Evolutionary conservation across 2,329 filamentous ascomycete genomes (phyloP).

Genomic region (Neodidymelliopsis sp.): DNA sequence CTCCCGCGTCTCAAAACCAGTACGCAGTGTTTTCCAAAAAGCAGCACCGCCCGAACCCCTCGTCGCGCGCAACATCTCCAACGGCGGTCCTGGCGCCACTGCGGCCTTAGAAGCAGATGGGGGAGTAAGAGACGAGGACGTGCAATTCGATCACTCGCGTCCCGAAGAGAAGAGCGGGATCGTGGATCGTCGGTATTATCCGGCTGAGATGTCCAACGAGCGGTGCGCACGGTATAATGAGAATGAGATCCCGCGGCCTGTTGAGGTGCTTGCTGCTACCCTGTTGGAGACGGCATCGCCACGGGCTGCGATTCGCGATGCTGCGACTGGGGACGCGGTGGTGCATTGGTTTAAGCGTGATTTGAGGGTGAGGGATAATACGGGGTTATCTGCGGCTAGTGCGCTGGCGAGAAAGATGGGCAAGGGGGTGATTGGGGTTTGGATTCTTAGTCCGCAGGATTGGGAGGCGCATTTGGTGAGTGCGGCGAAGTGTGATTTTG

Average conservation of each 20-base stretch:
- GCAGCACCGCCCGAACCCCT: conserved; percentile 7
- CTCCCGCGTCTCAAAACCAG: conserved; percentile 42
- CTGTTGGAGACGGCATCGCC: conserved; percentile 66
- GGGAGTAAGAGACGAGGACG: too few relatives aligned
- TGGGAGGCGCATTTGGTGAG: conserved; percentile 80
- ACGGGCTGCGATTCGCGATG: conserved; percentile 57
- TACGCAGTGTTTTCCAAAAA: conserved; percentile 35
- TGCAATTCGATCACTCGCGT: conserved; percentile 47
- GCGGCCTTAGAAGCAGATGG: conserved; percentile 19
- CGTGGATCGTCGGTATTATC: conserved; percentile 73
- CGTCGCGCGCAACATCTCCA: conserved; percentile 24
- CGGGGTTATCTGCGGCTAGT: conserved; percentile 70
- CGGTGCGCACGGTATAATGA: conserved; percentile 77
- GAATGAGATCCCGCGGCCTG: conserved; percentile 74
- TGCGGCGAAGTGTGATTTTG: conserved; percentile 79
- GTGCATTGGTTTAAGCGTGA: conserved; percentile 94
- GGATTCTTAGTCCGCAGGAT: conserved; percentile 83
- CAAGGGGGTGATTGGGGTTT: conserved; percentile 77
- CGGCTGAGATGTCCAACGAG: conserved; percentile 82
- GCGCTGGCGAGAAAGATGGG: conserved; percentile 70
- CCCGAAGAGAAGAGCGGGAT: conserved; percentile 50
- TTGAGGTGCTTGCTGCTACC: conserved; percentile 70
- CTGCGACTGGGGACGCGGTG: conserved; percentile 63
- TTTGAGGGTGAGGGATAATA: conserved; percentile 77
- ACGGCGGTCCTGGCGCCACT: conserved; percentile 27